A percentile compares a stretch with the other conserved stretches of the same genome.
These are phyloP conservation scores for Calonectria pseudoreteaudii DNA, from an alignment of 2,329 filamentous ascomycete species.

Conservation along the genomic window DNA sequence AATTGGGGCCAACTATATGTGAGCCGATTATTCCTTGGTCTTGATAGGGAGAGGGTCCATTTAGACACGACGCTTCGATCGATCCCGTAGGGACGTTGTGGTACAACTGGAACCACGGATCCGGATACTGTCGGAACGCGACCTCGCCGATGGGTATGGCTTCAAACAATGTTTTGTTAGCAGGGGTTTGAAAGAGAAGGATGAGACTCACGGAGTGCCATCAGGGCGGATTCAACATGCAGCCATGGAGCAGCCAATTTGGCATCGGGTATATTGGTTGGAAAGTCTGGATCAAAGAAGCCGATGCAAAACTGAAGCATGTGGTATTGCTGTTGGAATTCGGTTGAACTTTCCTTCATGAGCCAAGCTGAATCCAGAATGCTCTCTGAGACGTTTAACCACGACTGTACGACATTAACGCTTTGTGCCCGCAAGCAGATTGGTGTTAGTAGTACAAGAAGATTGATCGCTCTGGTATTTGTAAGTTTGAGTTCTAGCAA, in stretches of 20 bases:
- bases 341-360: neutral
- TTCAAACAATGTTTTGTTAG: too few relatives aligned
- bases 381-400: neutral
- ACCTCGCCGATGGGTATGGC: too few relatives aligned
- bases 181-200: too few relatives aligned
- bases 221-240: neutral
- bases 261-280: too few relatives aligned
- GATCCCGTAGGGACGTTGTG: neutral
- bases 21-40: too few relatives aligned
- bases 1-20: too few relatives aligned
- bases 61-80: too few relatives aligned
- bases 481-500: neutral
- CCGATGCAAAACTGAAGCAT: neutral
- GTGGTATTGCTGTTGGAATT: neutral
- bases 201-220: too few relatives aligned
- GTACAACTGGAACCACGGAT: too few relatives aligned
- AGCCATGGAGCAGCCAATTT: neutral
- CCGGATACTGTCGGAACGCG: too few relatives aligned
- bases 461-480: neutral
- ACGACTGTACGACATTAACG: neutral
- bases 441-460: neutral
- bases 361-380: too few relatives aligned
- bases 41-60: too few relatives aligned
- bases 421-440: neutral
- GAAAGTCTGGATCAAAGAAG: neutral